These are phyloP conservation scores for Hippophae gyantsensis DNA, from an alignment of 306 rosid species.

Conservation along the genomic window DNA sequence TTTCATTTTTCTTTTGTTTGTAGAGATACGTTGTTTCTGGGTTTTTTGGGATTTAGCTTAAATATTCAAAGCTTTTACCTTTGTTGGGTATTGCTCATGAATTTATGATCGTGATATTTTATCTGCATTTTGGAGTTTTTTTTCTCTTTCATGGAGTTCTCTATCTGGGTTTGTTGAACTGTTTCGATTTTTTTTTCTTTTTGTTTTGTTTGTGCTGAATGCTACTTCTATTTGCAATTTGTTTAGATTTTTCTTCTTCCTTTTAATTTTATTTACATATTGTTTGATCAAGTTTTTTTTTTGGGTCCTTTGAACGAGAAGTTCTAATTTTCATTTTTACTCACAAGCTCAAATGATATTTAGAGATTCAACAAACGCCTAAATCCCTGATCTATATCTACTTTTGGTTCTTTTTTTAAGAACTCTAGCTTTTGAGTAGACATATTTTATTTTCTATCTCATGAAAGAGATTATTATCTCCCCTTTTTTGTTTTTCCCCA, in stretches of 20 bases:
- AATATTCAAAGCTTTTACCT: constrained; percentile 5
- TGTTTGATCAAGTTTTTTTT: constrained; percentile 7
- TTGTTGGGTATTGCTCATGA: constrained; percentile 3
- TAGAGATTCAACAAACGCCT: constrained; percentile 11
- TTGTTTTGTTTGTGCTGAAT: background rate
- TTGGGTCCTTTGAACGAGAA: background rate
- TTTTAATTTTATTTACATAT: no score
- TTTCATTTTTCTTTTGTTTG: background rate
- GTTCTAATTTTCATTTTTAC: background rate
- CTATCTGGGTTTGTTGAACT: no score
- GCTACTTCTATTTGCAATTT: no score
- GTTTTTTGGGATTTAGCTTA: background rate
- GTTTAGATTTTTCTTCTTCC: no score
- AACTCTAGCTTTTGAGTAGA: constrained; percentile 15
- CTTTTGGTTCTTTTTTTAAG: constrained; percentile 15
- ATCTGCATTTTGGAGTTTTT: constrained; percentile 4
- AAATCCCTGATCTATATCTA: background rate
- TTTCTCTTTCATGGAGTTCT: background rate
- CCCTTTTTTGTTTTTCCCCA: no score
- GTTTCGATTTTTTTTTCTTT: no score
- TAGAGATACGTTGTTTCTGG: constrained; percentile 4
- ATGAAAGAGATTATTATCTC: no score
- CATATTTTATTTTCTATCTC: background rate
- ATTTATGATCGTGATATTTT: constrained; percentile 3
- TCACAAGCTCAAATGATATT: constrained; percentile 7